Base-by-base conservation (phyloP, 768 basidiomycete species). In the Rhizopogon roseolus region DNA sequence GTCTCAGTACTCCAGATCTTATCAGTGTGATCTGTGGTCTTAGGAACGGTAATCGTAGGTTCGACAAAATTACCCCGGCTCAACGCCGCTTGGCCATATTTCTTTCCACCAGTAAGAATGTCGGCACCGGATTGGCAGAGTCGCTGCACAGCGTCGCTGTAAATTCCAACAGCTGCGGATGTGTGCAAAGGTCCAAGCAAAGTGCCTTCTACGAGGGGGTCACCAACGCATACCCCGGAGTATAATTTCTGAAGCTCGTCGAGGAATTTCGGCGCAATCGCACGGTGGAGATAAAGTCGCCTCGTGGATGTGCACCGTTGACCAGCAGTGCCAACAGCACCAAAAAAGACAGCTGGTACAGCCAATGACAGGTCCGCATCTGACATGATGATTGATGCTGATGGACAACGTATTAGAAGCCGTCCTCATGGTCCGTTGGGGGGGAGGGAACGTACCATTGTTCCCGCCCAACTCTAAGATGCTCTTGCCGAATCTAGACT, bases 391-490 rank as follows among this genome's bases (percentile, higher is more conserved):
- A 97, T 85, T 39, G 92, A 85, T 58, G 95, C 94, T 94, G 68
- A 57, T 52, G 42, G 60, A 49, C 40, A 43, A 49, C 55, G 39
- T 61, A 50, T 45, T 55, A 58, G 42, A 56, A 58, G 61, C 41
- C 55, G 54, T 59, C 62, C 58, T 53, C 48, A 53, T 55, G 54
- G 57, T 48, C 39, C 55, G 50, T 57, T 61, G 59, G 49, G 43
- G 49, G 43, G 52, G 56, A 54, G 53, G 34, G 40, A 41, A 61
- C 56, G 51, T 69, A 92, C 92, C 93, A 65, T 98, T 98, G 73
- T 98, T 98, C 36, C 96, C 96, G 25, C 95, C 95, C 2, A 98
- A 76, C 66, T 98, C 96, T 25, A 98, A 79, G 19, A 98, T 82
- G 29, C 84, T 78, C 72, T 96, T 92, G 17, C 94, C 95, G 68